Evolutionary conservation across 176 grass and related monocot species (phyloP), one percentile per base, ranked within the genome.

Genomic region (Musa beccarii): DNA sequence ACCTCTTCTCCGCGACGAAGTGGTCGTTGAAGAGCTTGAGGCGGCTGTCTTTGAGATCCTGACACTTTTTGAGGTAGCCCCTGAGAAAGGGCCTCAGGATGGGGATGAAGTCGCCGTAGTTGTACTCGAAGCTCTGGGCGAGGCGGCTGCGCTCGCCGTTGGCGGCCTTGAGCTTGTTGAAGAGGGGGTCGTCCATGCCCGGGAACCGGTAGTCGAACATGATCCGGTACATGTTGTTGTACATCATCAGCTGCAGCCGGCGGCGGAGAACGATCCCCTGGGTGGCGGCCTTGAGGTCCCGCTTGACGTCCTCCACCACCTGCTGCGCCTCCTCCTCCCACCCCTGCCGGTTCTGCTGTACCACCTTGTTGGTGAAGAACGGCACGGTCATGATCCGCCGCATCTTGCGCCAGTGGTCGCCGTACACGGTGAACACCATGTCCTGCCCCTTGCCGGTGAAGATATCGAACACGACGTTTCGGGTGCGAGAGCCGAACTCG

Each of bases 401-500:
- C 93, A 96, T 96, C 83, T 90, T 96, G 65, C 89, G 89, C 92
- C 89, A 96, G 87, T 92, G 92, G 79, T 96, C 89, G 59, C 87
- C 89, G 76, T 92, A 96, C 67, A 88, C 89, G 25, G 92, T 96
- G 87, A 96, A 96, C 70, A 92, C 89, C 92, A 96, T 96, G 87
- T 96, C 92, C 81, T 90, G 92, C 0, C 92, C 92, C 13, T 90
- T 63, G 0, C 87, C 89, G 1, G 92, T 96, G 83, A 96, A 96
- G 81, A 96, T 86, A 82, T 96, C 92, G 77, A 92, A 92, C 9
- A 92, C 92, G 12, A 96, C 89, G 79, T 92, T 96, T 11, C 92
- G 87, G 19, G 92, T 92, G 85, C 92, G 83, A 19, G 92, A 96
- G 25, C 89, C 92, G 79, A 96, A 96, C 87, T 96, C 89, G 10